Percentiles rank a stretch among this genome's conserved stretches.
Conservation (phyloP, 768 basidiomycete species). For the Clavulina sp. region DNA sequence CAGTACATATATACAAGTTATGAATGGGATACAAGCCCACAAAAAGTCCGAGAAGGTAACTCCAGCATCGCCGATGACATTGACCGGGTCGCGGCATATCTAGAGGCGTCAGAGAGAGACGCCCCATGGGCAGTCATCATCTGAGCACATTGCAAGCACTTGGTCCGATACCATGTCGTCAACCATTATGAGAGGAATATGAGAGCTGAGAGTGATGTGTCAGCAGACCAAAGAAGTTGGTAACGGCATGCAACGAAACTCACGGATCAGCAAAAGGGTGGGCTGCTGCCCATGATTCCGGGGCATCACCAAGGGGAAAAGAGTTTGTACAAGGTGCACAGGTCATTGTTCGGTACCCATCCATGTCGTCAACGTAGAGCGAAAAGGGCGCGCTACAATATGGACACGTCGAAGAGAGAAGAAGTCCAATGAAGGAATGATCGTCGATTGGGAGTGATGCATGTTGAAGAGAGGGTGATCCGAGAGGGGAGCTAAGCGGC, state of each 20-base stretch:
- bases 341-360: not conserved
- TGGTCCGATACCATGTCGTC: not conserved
- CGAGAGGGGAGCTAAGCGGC: not conserved
- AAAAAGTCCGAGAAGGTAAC: no score
- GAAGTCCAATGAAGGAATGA: not conserved
- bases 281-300: not conserved
- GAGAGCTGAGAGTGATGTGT: not conserved
- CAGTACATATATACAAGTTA: no score
- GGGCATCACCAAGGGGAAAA: not conserved
- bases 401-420: not conserved
- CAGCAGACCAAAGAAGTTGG: not conserved
- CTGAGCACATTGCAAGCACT: not conserved
- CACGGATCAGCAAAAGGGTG: not conserved
- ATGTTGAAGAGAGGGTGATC: not conserved
- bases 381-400: not conserved
- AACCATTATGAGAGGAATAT: not conserved
- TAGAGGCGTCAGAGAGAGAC: not conserved
- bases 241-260: not conserved
- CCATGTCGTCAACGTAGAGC: not conserved
- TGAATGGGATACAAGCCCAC: no score
- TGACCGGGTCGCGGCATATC: no score
- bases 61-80: no score
- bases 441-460: not conserved
- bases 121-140: not conserved
- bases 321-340: not conserved